phyloP scores from a whole-genome alignment of 805 yeast genomes.

The Metschnikowia cerradonensis region DNA sequence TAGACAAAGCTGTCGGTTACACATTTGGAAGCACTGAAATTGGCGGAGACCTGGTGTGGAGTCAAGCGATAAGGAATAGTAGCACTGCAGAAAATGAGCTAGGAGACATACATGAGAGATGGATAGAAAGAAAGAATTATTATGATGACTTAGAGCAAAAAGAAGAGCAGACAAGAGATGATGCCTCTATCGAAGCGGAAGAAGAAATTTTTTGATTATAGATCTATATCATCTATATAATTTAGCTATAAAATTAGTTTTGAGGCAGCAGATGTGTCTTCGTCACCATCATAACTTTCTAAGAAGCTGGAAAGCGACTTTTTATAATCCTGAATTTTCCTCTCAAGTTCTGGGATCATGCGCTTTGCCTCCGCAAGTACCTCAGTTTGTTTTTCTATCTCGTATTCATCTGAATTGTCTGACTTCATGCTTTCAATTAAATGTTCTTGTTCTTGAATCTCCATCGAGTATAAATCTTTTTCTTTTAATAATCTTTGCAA shows the following conservation, averaged over 20 bases:
- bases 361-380: constrained; percentile 36
- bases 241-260: constrained; percentile 10
- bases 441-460: constrained; percentile 50
- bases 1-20: constrained; percentile 93
- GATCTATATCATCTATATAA: not conserved
- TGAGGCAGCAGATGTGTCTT: constrained; percentile 28
- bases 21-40: constrained; percentile 88
- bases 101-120: constrained; percentile 85
- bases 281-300: constrained; percentile 31
- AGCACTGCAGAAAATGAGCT: constrained; percentile 46
- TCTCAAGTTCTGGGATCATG: constrained; percentile 29
- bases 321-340: constrained; percentile 24
- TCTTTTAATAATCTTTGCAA: constrained; percentile 67
- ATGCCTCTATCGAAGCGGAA: not conserved
- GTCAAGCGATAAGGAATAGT: constrained; percentile 87
- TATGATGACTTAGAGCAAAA: constrained; percentile 56
- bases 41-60: constrained; percentile 98
- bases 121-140: constrained; percentile 80
- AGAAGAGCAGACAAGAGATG: constrained; percentile 18
- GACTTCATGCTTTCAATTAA: constrained; percentile 46
- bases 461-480: constrained; percentile 55
- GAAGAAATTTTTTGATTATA: constrained; percentile 14
- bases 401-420: constrained; percentile 56
- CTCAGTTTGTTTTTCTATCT: constrained; percentile 47
- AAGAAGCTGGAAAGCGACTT: constrained; percentile 41